A percentile compares a stretch with the other conserved stretches of the same genome.
Conservation (phyloP, 2,329 filamentous ascomycete genomes). For the Pyrenophora teres region DNA sequence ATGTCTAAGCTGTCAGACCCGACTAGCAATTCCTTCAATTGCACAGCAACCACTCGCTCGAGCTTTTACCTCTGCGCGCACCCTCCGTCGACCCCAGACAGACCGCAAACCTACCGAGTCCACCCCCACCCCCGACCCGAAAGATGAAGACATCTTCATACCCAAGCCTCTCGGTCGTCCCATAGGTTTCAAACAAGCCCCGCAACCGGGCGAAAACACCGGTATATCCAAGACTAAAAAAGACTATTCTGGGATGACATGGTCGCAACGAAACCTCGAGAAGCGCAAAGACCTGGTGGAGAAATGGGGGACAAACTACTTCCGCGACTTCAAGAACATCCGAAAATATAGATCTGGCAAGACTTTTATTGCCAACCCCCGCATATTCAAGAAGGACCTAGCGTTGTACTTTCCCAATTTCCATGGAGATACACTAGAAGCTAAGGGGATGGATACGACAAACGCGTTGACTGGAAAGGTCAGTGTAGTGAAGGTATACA, state of each 20-base stretch:
- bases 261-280: constrained; percentile 63
- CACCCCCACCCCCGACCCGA: constrained; percentile 13
- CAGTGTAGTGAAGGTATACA: constrained; percentile 80
- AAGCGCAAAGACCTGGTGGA: constrained; percentile 75
- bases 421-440: constrained; percentile 73
- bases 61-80: constrained; percentile 32
- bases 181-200: constrained; percentile 79
- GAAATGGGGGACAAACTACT: constrained; percentile 85
- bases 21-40: constrained; percentile 13
- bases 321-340: constrained; percentile 92
- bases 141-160: constrained; percentile 49
- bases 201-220: constrained; percentile 78
- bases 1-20: constrained; percentile 25
- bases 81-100: constrained; percentile 24
- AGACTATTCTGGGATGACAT: constrained; percentile 39
- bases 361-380: constrained; percentile 82
- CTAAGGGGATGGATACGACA: constrained; percentile 68
- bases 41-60: constrained; percentile 19
- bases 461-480: constrained; percentile 72
- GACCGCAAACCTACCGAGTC: constrained; percentile 13
- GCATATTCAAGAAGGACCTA: constrained; percentile 80
- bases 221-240: constrained; percentile 64
- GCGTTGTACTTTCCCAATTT: constrained; percentile 95
- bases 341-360: constrained; percentile 78
- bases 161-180: constrained; percentile 67